These are phyloP conservation scores for Phylloporus sp. DNA, from an alignment of 768 basidiomycete genomes.

Conservation along the genomic window DNA sequence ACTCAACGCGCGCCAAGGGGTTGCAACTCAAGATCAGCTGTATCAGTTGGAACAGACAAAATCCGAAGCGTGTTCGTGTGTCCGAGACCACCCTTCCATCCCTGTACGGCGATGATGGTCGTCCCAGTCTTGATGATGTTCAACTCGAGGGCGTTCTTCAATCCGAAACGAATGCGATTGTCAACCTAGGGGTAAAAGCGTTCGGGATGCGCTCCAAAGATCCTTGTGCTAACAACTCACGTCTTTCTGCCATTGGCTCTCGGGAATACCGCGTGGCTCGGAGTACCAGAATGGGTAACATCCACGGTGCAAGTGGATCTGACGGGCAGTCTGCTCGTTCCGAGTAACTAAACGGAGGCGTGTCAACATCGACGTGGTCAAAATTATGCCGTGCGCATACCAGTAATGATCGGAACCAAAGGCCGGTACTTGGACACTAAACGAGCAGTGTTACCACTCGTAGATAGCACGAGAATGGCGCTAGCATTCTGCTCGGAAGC, in stretches of 20 bases:
- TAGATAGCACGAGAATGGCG: constrained; percentile 94
- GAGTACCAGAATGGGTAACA: constrained; percentile 97
- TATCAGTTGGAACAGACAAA: constrained; percentile 76
- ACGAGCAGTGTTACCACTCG: constrained; percentile 93
- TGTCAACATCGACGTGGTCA: background rate
- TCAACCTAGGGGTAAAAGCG: constrained; percentile 51
- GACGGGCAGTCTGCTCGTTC: constrained; percentile 91
- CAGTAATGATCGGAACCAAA: constrained; percentile 87
- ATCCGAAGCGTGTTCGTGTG: constrained; percentile 91
- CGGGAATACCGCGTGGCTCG: constrained; percentile 84
- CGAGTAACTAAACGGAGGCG: constrained; percentile 66
- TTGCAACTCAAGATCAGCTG: constrained; percentile 72
- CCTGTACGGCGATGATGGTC: constrained; percentile 92
- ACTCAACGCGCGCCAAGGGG: constrained; percentile 39
- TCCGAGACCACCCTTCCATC: constrained; percentile 98
- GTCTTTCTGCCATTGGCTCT: constrained; percentile 96
- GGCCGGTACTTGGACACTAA: constrained; percentile 97
- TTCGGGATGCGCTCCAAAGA: constrained; percentile 8
- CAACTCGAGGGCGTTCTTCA: constrained; percentile 76
- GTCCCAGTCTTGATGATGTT: constrained; percentile 85
- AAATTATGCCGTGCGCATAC: constrained; percentile 42
- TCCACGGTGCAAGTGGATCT: constrained; percentile 94
- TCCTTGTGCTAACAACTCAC: constrained; percentile 41
- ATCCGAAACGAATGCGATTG: constrained; percentile 85
- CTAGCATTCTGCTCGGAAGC: constrained; percentile 92